Evolutionary conservation across 2,329 filamentous ascomycete species (phyloP).

Genomic region (Xylariaceae sp.): DNA sequence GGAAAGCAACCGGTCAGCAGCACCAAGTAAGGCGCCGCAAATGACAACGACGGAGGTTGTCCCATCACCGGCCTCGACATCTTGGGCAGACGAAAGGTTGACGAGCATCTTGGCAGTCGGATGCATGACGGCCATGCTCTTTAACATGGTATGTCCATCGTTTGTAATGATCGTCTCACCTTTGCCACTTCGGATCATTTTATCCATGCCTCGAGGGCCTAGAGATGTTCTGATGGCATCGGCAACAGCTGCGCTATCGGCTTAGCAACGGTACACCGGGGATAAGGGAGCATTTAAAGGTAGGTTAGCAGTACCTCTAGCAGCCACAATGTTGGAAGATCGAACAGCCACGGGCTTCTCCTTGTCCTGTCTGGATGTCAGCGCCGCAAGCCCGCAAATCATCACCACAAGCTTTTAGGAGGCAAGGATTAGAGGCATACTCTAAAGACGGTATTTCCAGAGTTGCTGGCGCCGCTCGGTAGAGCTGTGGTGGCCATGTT

Average conservation of each 20-base stretch:
- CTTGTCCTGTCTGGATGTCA: conserved; percentile 57
- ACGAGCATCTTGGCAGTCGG: conserved; percentile 99
- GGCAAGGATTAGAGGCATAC: conserved; percentile 34
- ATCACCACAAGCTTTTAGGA: background rate
- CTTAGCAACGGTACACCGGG: conserved; percentile 28
- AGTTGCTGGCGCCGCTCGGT: conserved; percentile 33
- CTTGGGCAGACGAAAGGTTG: conserved; percentile 91
- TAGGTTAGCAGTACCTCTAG: conserved; percentile 63
- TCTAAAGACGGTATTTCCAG: conserved; percentile 50
- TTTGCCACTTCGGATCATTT: conserved; percentile 97
- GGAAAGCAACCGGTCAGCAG: conserved; percentile 80
- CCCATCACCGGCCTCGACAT: conserved; percentile 96
- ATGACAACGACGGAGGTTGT: conserved; percentile 98
- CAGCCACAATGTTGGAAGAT: conserved; percentile 93
- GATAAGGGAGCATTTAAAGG: conserved; percentile 1
- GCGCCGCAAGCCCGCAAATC: conserved; percentile 4
- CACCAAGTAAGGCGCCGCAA: conserved; percentile 87
- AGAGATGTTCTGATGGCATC: conserved; percentile 97
- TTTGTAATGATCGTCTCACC: conserved; percentile 99
- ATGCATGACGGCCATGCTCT: conserved; percentile 98
- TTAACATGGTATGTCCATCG: conserved; percentile 98
- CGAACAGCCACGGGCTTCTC: conserved; percentile 98
- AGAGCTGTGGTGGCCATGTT: conserved; percentile 43
- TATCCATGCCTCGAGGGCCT: conserved; percentile 96
- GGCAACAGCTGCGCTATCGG: conserved; percentile 64